Evolutionary conservation across 2,329 filamentous ascomycete species (phyloP).

Genomic region (Lecanicillium sp.): DNA sequence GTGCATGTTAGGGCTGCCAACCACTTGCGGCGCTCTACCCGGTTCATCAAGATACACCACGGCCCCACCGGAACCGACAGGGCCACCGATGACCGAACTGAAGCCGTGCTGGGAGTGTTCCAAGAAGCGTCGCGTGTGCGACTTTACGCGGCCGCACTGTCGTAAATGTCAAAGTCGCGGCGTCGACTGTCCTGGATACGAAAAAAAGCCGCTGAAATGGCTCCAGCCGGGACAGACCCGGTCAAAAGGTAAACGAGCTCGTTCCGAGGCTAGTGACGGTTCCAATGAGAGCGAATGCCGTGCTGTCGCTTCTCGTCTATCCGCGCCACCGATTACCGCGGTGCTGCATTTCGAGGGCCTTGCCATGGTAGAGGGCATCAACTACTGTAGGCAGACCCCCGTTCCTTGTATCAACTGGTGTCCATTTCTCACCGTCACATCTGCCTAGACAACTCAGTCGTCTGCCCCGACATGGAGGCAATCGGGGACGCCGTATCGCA

Average conservation of each 20-base stretch:
- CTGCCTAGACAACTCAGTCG: constrained; percentile 11
- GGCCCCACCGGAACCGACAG: no score
- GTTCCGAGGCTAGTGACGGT: constrained; percentile 7
- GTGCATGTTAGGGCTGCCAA: no score
- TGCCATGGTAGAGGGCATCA: background rate
- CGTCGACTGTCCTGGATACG: constrained; percentile 12
- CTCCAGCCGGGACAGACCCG: constrained; percentile 13
- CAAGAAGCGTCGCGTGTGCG: constrained; percentile 13
- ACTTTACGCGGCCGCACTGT: constrained; percentile 11
- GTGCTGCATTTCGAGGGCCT: no score
- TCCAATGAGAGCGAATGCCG: constrained; percentile 1
- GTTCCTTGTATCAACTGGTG: background rate
- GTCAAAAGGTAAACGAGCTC: constrained; percentile 11
- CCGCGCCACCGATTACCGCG: no score
- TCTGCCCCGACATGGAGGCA: constrained; percentile 14
- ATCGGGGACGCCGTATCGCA: constrained; percentile 3
- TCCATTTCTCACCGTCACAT: background rate
- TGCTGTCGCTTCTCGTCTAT: background rate
- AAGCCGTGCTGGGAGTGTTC: constrained; percentile 15
- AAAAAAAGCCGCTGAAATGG: constrained; percentile 15
- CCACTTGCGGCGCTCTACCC: no score
- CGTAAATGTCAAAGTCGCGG: constrained; percentile 10
- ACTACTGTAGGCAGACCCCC: constrained; percentile 9
- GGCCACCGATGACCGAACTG: no score
- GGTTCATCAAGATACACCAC: no score